Percentiles rank a stretch among this genome's conserved stretches.
phyloP scores from a whole-genome alignment of 2,329 filamentous ascomycete genomes.

The Beauveria bassiana region DNA sequence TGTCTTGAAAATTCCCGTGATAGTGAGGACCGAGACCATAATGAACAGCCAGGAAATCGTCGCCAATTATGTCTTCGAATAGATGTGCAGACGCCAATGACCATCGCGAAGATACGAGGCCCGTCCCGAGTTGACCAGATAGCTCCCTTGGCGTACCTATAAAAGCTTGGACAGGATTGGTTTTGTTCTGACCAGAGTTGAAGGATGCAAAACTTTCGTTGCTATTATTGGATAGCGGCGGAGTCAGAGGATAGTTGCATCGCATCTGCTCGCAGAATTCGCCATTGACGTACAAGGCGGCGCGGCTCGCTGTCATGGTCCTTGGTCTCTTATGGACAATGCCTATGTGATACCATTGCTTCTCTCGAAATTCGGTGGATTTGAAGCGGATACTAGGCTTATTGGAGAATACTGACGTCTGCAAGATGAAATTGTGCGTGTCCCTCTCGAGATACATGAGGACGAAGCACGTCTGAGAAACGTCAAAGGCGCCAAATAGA shows the following conservation, averaged over 20 bases:
- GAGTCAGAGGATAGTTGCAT: conserved; percentile 75
- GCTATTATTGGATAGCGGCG: conserved; percentile 54
- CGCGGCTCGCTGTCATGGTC: conserved; percentile 68
- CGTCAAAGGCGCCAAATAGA: conserved; percentile 89
- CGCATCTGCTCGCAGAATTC: conserved; percentile 91
- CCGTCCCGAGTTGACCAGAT: conserved; percentile 65
- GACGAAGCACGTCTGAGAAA: conserved; percentile 85
- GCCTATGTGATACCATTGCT: conserved; percentile 87
- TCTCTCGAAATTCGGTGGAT: conserved; percentile 64
- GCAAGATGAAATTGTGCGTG: conserved; percentile 87
- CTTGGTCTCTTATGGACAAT: conserved; percentile 76
- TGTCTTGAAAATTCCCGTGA: conserved; percentile 94
- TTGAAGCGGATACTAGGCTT: conserved; percentile 93
- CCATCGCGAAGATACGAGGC: conserved; percentile 71
- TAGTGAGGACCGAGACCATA: conserved; percentile 85
- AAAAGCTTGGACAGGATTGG: conserved; percentile 78
- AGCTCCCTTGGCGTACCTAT: conserved; percentile 87
- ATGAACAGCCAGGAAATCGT: conserved; percentile 87
- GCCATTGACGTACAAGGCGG: conserved; percentile 83
- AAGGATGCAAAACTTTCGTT: conserved; percentile 66
- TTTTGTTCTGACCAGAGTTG: conserved; percentile 47
- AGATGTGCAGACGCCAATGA: conserved; percentile 85
- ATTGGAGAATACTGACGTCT: conserved; percentile 82
- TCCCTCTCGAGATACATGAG: conserved; percentile 91
- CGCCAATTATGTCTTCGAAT: conserved; percentile 79